phyloP scores from a whole-genome alignment of 306 rosid genomes.

The Albizia julibrissin region DNA sequence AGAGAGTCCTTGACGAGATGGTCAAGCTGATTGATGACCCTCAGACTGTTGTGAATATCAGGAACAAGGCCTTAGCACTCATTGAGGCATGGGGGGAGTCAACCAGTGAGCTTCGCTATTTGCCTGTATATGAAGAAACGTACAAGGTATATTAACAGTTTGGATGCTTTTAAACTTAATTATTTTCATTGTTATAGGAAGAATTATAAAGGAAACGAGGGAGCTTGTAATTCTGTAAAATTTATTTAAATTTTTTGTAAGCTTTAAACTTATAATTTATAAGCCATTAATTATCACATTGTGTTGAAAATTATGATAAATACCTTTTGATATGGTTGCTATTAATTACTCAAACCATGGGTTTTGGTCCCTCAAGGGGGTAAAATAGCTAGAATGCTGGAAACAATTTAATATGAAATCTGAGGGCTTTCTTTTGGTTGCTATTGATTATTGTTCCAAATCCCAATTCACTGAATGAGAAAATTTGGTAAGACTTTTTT shows the following conservation, averaged over 20 bases:
- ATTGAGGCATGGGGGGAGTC: slow-evolving; percentile 99
- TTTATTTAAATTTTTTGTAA: too few species aligned
- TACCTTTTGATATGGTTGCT: too few species aligned
- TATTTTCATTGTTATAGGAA: not conserved
- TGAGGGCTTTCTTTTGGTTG: not conserved
- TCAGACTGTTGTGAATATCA: slow-evolving; percentile 87
- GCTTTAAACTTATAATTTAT: too few species aligned
- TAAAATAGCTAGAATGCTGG: not conserved
- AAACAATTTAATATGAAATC: not conserved
- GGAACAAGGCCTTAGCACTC: slow-evolving; percentile 81
- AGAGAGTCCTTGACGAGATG: slow-evolving; percentile 95
- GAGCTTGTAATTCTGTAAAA: too few species aligned
- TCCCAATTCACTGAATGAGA: not conserved
- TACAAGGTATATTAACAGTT: slow-evolving; percentile 68
- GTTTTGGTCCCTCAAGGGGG: too few species aligned
- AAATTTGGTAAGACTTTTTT: not conserved
- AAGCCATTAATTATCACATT: too few species aligned
- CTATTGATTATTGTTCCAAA: not conserved
- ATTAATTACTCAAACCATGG: too few species aligned
- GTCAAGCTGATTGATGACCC: slow-evolving; percentile 90
- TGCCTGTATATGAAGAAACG: slow-evolving; percentile 95
- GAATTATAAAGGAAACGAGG: too few species aligned
- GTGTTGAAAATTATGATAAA: too few species aligned
- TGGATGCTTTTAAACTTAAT: not conserved
- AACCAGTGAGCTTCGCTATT: slow-evolving; percentile 85